phyloP scores from a whole-genome alignment of 1,139 yeast species.

The Lodderomyces elongisporus region DNA sequence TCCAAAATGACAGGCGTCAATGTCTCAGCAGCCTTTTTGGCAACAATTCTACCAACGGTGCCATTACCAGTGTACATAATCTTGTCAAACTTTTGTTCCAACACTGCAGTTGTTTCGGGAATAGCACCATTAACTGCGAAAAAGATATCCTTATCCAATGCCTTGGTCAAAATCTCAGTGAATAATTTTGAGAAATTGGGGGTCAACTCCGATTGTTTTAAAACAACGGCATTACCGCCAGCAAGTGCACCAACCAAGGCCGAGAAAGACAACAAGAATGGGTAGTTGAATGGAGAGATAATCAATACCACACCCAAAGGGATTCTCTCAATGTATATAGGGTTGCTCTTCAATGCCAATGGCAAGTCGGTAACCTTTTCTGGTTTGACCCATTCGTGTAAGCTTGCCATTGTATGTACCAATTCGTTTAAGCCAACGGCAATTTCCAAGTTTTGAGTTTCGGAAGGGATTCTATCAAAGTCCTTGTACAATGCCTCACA shows the following conservation, averaged over 20 bases:
- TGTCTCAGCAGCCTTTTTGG: conserved; percentile 76
- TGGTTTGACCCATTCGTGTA: conserved; percentile 62
- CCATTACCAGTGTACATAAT: conserved; percentile 85
- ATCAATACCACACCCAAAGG: conserved; percentile 77
- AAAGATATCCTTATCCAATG: conserved; percentile 53
- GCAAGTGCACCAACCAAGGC: conserved; percentile 82
- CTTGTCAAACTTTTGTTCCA: conserved; percentile 69
- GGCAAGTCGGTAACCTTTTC: conserved; percentile 44
- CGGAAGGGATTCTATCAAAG: conserved; percentile 58
- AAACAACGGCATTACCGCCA: conserved; percentile 77
- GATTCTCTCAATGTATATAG: conserved; percentile 52
- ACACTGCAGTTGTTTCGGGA: conserved; percentile 61
- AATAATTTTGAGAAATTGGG: conserved; percentile 59
- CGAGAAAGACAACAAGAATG: conserved; percentile 56
- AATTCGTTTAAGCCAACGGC: conserved; percentile 51
- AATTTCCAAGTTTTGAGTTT: conserved; percentile 58
- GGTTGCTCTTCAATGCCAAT: conserved; percentile 39
- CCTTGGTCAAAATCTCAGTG: conserved; percentile 48
- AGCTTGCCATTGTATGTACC: conserved; percentile 51
- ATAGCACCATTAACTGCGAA: conserved; percentile 71
- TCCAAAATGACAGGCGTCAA: conserved; percentile 80
- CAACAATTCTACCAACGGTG: conserved; percentile 70
- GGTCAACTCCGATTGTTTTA: conserved; percentile 75
- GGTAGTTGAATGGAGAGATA: conserved; percentile 86
- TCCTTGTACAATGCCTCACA: conserved; percentile 60